Evolutionary conservation across 2,329 filamentous ascomycete genomes (phyloP).

Genomic region (Fusarium sp.): DNA sequence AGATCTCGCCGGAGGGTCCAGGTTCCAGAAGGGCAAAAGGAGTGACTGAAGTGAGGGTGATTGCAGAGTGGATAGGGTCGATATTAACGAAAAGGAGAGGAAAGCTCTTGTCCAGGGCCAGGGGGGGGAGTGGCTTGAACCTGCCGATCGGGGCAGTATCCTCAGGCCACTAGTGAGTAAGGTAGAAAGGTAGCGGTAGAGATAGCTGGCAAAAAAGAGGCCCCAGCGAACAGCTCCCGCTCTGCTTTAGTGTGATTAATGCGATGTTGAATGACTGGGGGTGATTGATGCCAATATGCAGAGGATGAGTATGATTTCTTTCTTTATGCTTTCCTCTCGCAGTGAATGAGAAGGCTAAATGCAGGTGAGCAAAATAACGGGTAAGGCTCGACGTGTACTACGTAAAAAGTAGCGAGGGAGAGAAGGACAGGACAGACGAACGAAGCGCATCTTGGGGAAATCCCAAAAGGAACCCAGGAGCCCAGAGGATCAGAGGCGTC

Average conservation of each 20-base stretch:
- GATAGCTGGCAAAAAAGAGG: constrained; percentile 26
- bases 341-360: constrained; percentile 20
- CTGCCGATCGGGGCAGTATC: constrained; percentile 49
- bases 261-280: constrained; percentile 15
- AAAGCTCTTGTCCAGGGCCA: constrained; percentile 45
- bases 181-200: constrained; percentile 12
- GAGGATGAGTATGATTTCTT: neutral
- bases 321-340: constrained; percentile 7
- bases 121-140: constrained; percentile 46
- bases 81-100: constrained; percentile 53
- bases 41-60: constrained; percentile 54
- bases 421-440: constrained; percentile 4
- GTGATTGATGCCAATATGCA: neutral
- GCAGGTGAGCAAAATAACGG: constrained; percentile 34
- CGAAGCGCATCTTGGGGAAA: constrained; percentile 9
- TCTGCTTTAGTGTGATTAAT: constrained; percentile 30
- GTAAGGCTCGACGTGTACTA: constrained; percentile 29
- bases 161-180: constrained; percentile 45
- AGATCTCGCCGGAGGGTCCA: constrained; percentile 39
- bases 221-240: constrained; percentile 37
- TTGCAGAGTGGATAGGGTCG: constrained; percentile 51
- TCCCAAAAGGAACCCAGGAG: constrained; percentile 27
- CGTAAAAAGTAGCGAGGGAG: constrained; percentile 20
- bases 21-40: constrained; percentile 48
- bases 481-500: constrained; percentile 28